Evolutionary conservation across 2,329 filamentous ascomycete species (phyloP), one percentile per base, ranked within the genome.

Genomic region (Chaetomiaceae sp.): DNA sequence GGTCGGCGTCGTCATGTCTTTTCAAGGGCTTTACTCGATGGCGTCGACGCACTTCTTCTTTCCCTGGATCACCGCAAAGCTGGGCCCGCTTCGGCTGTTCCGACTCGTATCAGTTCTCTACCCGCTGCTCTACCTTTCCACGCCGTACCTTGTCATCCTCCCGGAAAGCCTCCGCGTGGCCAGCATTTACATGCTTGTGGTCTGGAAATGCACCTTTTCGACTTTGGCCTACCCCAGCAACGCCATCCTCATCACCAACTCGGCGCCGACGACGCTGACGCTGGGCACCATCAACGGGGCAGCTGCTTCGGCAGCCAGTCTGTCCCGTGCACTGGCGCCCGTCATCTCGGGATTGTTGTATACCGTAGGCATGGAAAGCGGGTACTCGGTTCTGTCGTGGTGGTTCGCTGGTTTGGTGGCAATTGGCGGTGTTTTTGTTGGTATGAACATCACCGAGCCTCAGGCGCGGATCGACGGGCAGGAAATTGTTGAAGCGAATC

Each of bases 251-350:
- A 80, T 96, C 27, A 88, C 90, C 55, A 95, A 97, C 69, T 87
- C 90, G 15, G 88, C 91, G 0, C 89, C 91, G 0, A 91, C 87
- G 7, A 87, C 87, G 52, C 81, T 89, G 47, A 88, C 95, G 1
- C 82, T 97, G 1, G 94, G 94, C 3, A 91, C 88, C 0, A 87
- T 99, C 69, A 97, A 97, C 64, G 94, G 94, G 17, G 86, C 91
- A 11, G 91, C 91, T 0, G 91, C 91, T 27, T 96, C 91, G 2
- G 91, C 89, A 2, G 94, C 94, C 4, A 96, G 91, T 66, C 74
- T 96, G 42, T 91, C 87, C 68, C 83, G 94, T 51, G 91, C 91
- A 0, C 86, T 96, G 57, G 92, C 92, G 0, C 94, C 94, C 2
- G 91, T 89, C 0, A 74, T 96, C 3, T 95, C 91, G 3, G 94